Evolutionary conservation across 2,329 filamentous ascomycete genomes (phyloP), one percentile per base, ranked within the genome.

Genomic region (Stemphylium lycopersici): DNA sequence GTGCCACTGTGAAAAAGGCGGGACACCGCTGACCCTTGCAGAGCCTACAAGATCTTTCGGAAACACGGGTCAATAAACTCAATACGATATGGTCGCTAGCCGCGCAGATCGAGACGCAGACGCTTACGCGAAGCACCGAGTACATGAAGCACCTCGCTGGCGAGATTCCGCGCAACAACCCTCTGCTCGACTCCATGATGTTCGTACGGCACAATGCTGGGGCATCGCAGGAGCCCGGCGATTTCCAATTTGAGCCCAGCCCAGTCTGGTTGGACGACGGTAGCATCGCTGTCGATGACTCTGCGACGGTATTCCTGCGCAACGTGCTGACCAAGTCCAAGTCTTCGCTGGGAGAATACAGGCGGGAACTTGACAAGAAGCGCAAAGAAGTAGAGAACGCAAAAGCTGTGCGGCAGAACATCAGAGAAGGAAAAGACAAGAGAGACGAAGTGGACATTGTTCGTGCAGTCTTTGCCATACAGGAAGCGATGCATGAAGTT

Each of bases 211-310:
- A 99, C 79, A 99, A 99, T 70, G 87, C 90, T 65, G 84, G 85
- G 20, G 79, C 84, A 46, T 96, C 90, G 83, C 87, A 91, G 68
- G 93, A 98, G 69, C 95, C 95, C 0, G 69, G 84, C 0, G 89
- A 97, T 76, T 90, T 95, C 76, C 80, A 79, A 10, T 99, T 99
- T 66, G 95, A 99, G 75, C 90, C 95, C 1, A 96, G 93, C 72
- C 93, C 95, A 0, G 90, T 99, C 24, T 99, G 96, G 95, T 89
- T 97, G 68, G 96, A 99, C 67, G 92, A 97, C 66, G 90, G 89
- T 54, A 78, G 83, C 18, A 96, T 99, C 84, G 84, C 95, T 6
- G 86, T 89, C 0, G 93, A 98, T 73, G 92, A 97, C 41, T 80
- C 85, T 4, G 92, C 93, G 56, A 96, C 95, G 76, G 83, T 96